phyloP scores from a whole-genome alignment of 768 basidiomycete genomes.

The Lentinula lateritia region DNA sequence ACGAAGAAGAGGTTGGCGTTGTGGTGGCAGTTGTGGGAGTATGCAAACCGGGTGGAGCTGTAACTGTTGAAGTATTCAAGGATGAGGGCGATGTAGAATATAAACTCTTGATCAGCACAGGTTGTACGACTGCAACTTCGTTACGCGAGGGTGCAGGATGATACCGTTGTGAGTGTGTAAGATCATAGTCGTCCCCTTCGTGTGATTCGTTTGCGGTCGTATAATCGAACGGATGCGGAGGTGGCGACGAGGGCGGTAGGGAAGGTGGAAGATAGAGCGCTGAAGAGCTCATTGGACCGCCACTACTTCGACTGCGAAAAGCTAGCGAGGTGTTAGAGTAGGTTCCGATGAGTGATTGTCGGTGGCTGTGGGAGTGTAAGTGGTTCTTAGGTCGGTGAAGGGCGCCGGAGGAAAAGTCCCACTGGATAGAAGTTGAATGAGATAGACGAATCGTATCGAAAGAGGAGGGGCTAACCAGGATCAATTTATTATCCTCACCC shows the following conservation, averaged over 20 bases:
- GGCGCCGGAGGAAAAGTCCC: conserved; percentile 91
- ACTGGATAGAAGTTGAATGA: conserved; percentile 36
- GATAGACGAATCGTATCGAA: background rate
- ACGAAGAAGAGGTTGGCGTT: background rate
- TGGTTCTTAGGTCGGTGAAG: conserved; percentile 81
- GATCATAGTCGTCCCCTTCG: conserved; percentile 24
- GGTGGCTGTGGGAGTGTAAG: conserved; percentile 56
- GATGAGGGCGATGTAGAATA: background rate
- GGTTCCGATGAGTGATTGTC: conserved; percentile 48
- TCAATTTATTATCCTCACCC: conserved; percentile 94
- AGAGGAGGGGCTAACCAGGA: conserved; percentile 53
- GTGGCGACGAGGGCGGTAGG: conserved; percentile 7
- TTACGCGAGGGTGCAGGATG: conserved; percentile 89
- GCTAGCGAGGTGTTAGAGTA: conserved; percentile 74
- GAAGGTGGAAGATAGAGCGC: conserved; percentile 40
- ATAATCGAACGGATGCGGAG: background rate
- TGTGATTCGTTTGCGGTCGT: conserved; percentile 13
- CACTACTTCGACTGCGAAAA: conserved; percentile 44
- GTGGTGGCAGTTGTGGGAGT: background rate
- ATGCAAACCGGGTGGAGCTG: conserved; percentile 18
- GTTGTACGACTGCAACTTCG: conserved; percentile 86
- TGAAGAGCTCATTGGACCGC: conserved; percentile 34
- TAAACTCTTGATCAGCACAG: conserved; percentile 63
- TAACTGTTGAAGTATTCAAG: background rate
- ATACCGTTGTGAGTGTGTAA: conserved; percentile 40